Base-by-base conservation (phyloP, 1,284 basidiomycete species). In the Sphaerobolus stellatus region DNA sequence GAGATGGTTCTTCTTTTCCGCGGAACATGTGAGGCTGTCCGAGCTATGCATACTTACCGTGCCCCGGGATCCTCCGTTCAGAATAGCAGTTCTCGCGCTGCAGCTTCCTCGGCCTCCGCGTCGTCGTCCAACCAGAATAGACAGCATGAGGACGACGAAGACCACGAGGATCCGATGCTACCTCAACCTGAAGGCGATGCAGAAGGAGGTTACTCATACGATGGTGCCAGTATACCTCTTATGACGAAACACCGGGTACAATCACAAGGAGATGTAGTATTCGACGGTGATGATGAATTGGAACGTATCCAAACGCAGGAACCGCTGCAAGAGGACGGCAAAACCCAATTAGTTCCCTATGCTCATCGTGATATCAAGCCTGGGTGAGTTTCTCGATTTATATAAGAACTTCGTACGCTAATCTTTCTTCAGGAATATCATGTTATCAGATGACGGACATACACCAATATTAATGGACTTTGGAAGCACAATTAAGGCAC, bases 311-410 rank as follows among this genome's bases (percentile, higher is more conserved):
- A 44, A 68, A 68, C 48, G 62, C 68, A 38, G 62, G 65, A 59
- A 66, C 70, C 61, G 67, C 69, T 25, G 54, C 68, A 1, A 54
- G 45, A 28, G 31, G 47, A 58, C 18, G 76, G 75, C 5, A 72
- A 79, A 58, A 73, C 71, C 2, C 82, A 84, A 53, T 62, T 88
- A 8, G 81, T 94, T 5, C 94, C 97, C 0, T 99, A 97, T 68
- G 95, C 96, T 0, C 97, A 99, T 74, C 79, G 97, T 56, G 96
- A 99, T 73, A 78, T 99, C 65, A 99, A 99, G 73, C 97, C 96
- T 36, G 94, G 88, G 92, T 94, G 64, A 64, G 86, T 75, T 44
- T 41, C 29, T 8, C 28, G 22, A 52, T 27, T 20, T n/a, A 30
- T 30, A 53, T 24, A 14, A 56, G 11, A 24, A 28, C 31, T 28